Evolutionary conservation across 768 basidiomycete species (phyloP).

Genomic region (Porpolomopsis calyptriformis): DNA sequence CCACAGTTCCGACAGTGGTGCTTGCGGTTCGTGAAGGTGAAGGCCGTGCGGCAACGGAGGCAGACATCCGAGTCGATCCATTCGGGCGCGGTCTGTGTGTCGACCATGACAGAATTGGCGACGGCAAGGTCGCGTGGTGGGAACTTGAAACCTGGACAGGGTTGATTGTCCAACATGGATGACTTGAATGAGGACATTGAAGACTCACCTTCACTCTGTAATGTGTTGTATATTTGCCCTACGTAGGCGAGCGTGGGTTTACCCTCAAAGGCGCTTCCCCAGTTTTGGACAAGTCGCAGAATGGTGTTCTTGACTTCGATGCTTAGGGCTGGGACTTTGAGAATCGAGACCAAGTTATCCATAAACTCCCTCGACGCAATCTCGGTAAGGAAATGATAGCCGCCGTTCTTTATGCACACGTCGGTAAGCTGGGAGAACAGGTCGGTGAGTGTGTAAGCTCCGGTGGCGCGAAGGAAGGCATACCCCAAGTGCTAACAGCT

Average conservation of each 20-base stretch:
- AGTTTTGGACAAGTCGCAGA: constrained; percentile 77
- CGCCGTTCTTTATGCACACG: constrained; percentile 92
- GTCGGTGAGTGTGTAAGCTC: not conserved
- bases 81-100: constrained; percentile 85
- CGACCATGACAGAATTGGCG: constrained; percentile 76
- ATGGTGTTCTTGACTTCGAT: constrained; percentile 75
- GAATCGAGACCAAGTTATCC: constrained; percentile 83
- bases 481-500: constrained; percentile 77
- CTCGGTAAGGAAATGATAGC: constrained; percentile 80
- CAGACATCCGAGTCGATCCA: constrained; percentile 98
- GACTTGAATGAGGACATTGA: not conserved
- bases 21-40: constrained; percentile 92
- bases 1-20: constrained; percentile 99
- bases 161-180: not conserved
- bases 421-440: constrained; percentile 58
- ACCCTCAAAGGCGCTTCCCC: constrained; percentile 84
- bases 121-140: constrained; percentile 67
- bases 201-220: constrained; percentile 61
- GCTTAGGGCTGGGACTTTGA: constrained; percentile 69
- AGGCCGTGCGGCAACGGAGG: constrained; percentile 81
- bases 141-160: constrained; percentile 61
- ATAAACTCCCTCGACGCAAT: constrained; percentile 85
- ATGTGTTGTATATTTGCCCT: constrained; percentile 66
- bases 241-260: constrained; percentile 66
- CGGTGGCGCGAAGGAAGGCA: constrained; percentile 22